Percentiles rank a stretch among this genome's conserved stretches.
These are phyloP conservation scores for Fusarium oxysporum DNA, from an alignment of 2,329 filamentous ascomycete species.

Conservation along the genomic window DNA sequence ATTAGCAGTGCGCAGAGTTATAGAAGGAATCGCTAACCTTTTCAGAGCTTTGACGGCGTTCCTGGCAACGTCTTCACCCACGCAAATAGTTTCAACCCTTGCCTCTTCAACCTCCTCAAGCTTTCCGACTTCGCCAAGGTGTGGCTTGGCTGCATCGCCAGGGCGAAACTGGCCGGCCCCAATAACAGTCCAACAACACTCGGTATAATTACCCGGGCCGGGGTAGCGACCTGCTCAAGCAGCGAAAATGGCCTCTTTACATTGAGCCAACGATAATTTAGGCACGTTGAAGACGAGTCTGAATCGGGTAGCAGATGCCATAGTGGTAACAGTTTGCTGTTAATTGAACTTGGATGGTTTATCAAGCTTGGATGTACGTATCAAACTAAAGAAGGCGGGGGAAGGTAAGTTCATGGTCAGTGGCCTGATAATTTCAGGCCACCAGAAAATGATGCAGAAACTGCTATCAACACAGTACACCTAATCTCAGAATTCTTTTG, in stretches of 20 bases:
- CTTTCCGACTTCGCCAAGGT: rapidly evolving
- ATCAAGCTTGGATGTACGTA: not conserved
- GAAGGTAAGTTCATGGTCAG: not conserved
- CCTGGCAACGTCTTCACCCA: not conserved
- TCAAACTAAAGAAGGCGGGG: not conserved
- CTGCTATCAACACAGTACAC: too few species aligned
- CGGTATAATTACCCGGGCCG: not conserved
- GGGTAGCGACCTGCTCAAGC: not conserved
- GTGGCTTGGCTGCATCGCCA: not conserved
- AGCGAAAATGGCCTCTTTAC: not conserved
- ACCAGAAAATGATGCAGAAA: too few species aligned
- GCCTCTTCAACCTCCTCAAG: not conserved
- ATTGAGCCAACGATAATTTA: not conserved
- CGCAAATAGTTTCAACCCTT: not conserved
- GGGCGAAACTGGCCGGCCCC: not conserved
- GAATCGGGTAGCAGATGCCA: not conserved
- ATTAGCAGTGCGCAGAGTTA: not conserved
- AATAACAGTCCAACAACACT: not conserved
- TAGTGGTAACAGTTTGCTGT: rapidly evolving
- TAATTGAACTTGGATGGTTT: rapidly evolving
- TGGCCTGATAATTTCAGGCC: not conserved
- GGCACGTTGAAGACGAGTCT: not conserved
- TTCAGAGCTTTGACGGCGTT: not conserved
- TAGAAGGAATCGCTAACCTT: not conserved
- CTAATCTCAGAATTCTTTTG: too few species aligned